Conservation (phyloP, 2,329 filamentous ascomycete species). For the Sporothrix dimorphospora region DNA sequence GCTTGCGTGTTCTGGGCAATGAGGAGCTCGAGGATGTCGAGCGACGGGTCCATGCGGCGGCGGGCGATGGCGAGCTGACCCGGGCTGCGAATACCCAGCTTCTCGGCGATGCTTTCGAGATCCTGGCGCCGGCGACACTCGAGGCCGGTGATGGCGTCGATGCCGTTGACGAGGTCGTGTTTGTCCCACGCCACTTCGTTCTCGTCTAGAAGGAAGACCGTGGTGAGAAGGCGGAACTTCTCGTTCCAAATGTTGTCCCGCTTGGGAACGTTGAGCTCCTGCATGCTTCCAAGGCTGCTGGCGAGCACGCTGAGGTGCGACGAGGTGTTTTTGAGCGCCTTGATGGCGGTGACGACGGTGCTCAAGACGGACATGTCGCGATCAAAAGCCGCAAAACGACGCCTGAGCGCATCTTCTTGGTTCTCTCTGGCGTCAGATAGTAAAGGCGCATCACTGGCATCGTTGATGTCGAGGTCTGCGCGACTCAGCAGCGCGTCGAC, state of each 20-base stretch:
- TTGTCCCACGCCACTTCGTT: conserved; percentile 28
- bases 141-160: conserved; percentile 31
- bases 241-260: not conserved
- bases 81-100: conserved; percentile 19
- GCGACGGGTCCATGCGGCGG: conserved; percentile 15
- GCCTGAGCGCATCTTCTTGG: not conserved
- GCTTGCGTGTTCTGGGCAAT: conserved; percentile 28
- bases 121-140: conserved; percentile 32
- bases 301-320: conserved; percentile 20
- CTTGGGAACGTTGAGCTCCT: conserved; percentile 20
- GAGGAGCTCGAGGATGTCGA: conserved; percentile 29
- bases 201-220: conserved; percentile 28
- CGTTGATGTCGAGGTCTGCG: not conserved
- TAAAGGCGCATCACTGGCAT: not conserved
- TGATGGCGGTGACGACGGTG: conserved; percentile 30
- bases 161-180: conserved; percentile 23
- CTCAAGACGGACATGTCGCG: conserved; percentile 28
- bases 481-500: conserved; percentile 24
- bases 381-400: conserved; percentile 30
- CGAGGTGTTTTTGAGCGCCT: conserved; percentile 23
- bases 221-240: conserved; percentile 11
- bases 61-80: conserved; percentile 28
- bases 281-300: not conserved
- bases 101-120: conserved; percentile 26
- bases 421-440: not conserved